Evolutionary conservation across 345 rosid species (phyloP).

Genomic region (Boechera divaricarpa): DNA sequence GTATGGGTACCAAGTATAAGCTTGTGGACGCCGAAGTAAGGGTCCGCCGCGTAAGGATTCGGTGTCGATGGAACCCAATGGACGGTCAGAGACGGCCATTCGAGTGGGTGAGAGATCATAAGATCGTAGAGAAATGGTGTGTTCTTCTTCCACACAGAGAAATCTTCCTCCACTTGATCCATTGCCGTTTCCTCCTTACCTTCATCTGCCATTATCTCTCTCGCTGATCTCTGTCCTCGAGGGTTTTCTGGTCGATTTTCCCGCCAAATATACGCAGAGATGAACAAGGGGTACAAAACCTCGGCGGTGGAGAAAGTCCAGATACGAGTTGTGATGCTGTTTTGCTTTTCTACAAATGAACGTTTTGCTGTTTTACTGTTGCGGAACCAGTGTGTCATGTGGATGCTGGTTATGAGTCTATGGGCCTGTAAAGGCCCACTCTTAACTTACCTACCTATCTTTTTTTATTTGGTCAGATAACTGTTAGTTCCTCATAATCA

Average conservation of each 20-base stretch:
- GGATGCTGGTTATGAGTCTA: neutral
- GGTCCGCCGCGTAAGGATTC: conserved; percentile 52
- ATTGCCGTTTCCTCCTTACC: conserved; percentile 50
- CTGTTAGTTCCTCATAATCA: too few species aligned
- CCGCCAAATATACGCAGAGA: conserved; percentile 19
- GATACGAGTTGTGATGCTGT: neutral
- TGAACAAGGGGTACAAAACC: neutral
- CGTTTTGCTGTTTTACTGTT: conserved; percentile 4
- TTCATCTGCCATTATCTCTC: conserved; percentile 44
- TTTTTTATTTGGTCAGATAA: neutral
- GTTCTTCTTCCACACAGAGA: conserved; percentile 89
- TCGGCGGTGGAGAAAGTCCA: conserved; percentile 7
- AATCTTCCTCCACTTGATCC: conserved; percentile 80
- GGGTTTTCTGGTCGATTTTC: conserved; percentile 36
- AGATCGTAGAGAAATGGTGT: conserved; percentile 89
- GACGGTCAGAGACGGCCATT: conserved; percentile 95
- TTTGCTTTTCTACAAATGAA: neutral
- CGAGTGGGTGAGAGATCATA: conserved; percentile 83
- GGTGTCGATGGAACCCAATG: conserved; percentile 80
- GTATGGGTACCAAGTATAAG: conserved; percentile 90
- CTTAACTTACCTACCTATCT: neutral
- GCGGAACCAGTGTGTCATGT: neutral
- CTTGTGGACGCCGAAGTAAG: conserved; percentile 62
- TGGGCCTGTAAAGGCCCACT: neutral
- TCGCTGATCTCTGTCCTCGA: neutral